Evolutionary conservation across 305 asterid species (phyloP).

Genomic region (Fraxinus paxiana): DNA sequence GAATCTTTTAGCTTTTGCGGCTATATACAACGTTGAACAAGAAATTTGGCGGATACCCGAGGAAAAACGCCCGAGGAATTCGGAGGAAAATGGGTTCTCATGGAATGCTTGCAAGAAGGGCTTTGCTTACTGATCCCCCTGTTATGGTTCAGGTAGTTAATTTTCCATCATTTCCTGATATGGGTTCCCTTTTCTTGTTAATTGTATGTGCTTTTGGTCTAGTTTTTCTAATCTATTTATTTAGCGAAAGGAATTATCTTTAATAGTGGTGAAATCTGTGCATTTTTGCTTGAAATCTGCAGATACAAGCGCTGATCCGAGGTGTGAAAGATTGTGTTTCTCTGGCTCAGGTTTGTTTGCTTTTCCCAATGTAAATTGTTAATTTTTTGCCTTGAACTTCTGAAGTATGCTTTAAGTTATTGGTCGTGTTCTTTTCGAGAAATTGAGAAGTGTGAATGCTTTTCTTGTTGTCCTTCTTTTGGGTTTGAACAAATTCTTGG

Average conservation of each 20-base stretch:
- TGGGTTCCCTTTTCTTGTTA: constrained; percentile 19
- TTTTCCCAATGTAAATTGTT: constrained; percentile 38
- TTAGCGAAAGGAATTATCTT: constrained; percentile 16
- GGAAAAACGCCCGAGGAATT: neutral
- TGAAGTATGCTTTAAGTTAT: neutral
- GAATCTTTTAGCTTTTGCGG: constrained; percentile 7
- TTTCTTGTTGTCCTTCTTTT: constrained; percentile 1
- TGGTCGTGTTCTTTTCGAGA: constrained; percentile 25
- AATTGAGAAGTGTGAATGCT: constrained; percentile 38
- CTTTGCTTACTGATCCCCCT: constrained; percentile 71
- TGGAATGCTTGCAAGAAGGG: constrained; percentile 77
- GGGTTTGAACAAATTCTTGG: constrained; percentile 27
- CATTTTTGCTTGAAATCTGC: constrained; percentile 33
- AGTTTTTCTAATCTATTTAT: neutral
- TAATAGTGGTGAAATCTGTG: constrained; percentile 22
- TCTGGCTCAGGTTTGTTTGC: constrained; percentile 87
- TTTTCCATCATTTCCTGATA: constrained; percentile 10
- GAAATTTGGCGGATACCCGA: constrained; percentile 21
- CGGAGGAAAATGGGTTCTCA: constrained; percentile 65
- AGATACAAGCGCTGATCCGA: constrained; percentile 84
- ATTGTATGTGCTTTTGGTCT: neutral
- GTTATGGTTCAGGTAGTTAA: constrained; percentile 82
- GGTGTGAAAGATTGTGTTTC: constrained; percentile 71
- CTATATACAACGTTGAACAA: constrained; percentile 5
- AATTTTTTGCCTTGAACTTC: constrained; percentile 3